Base-by-base conservation (phyloP, 306 rosid genomes). In the Mimosa pudica region DNA sequence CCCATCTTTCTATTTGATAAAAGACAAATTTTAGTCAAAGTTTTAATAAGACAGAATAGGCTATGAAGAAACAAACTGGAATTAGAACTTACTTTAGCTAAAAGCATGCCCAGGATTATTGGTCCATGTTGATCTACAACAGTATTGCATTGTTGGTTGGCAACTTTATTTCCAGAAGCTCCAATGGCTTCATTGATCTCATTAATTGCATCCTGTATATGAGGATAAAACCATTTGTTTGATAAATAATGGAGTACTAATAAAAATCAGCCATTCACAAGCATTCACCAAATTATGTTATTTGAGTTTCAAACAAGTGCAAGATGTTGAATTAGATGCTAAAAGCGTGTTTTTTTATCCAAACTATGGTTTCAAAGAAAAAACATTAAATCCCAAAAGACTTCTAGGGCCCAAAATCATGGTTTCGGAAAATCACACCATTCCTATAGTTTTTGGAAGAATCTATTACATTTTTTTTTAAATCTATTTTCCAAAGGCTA, bases 141-240 rank as follows among this genome's bases (percentile, higher is more conserved):
- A 12, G 91, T 80, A 84, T 87, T 93, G 91, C 99, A 95, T 78
- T 92, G 92, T 85, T 85, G 82, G 81, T 90, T 88, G 69, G 57
- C 88, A 79, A 87, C 90, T 74, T 86, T 94, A 57, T 83, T 89
- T 74, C 88, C 97, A 47, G 81, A 35, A 66, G 93, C 99, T 52
- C 98, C 99, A 83, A 95, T 95, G 83, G 95, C 98, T 48, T 82
- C 81, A 83, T 95, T 95, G 77, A 95, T 95, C 90, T 81, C 81
- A 64, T 91, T 73, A 83, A 95, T 81, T 71, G 90, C 84, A 61
- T 86, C 58, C 99, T 95, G 30, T 24, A 24, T 24, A 79, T 64
- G 73, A 70, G 48, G 55, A 74, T 73, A 79, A 63, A 65, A 48
- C 80, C 81, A 47, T n/a, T 47, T 13, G 49, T 71, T 82, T 49